These are phyloP conservation scores for Citrus trifoliata DNA, from an alignment of 345 rosid species.

Conservation along the genomic window DNA sequence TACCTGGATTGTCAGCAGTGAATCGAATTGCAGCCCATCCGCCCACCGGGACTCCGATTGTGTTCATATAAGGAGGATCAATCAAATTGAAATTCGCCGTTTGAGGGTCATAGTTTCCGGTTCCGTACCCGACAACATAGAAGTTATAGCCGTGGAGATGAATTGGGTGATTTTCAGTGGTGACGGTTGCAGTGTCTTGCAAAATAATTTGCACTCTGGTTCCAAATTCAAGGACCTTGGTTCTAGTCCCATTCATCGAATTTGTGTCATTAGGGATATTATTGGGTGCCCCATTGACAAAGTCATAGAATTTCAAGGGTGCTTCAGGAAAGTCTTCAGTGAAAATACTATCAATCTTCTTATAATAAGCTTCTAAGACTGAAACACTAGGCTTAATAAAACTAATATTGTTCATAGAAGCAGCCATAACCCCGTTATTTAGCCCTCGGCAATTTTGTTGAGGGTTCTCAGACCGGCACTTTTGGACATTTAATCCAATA, in stretches of 20 bases:
- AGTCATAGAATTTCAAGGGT: slow-evolving; percentile 66
- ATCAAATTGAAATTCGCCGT: slow-evolving; percentile 51
- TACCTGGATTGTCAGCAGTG: slow-evolving; percentile 81
- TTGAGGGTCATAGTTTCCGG: slow-evolving; percentile 57
- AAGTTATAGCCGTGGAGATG: slow-evolving; percentile 91
- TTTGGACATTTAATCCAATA: slow-evolving; percentile 63
- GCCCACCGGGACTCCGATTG: slow-evolving; percentile 84
- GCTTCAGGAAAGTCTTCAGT: slow-evolving; percentile 65
- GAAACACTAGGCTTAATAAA: slow-evolving; percentile 63
- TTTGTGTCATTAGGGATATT: slow-evolving; percentile 62
- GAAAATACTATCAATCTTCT: slow-evolving; percentile 53
- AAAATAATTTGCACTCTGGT: slow-evolving; percentile 66
- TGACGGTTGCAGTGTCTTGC: slow-evolving; percentile 69
- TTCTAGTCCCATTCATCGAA: slow-evolving; percentile 62
- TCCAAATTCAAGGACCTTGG: slow-evolving; percentile 62
- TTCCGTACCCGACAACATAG: slow-evolving; percentile 71
- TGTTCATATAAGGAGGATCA: slow-evolving; percentile 86
- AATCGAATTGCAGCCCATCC: slow-evolving; percentile 94
- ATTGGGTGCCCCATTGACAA: slow-evolving; percentile 81
- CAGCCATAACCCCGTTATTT: slow-evolving; percentile 55
- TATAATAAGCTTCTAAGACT: slow-evolving; percentile 69
- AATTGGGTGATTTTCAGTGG: slow-evolving; percentile 85
- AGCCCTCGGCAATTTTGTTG: slow-evolving; percentile 49
- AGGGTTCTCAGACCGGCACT: slow-evolving; percentile 55
- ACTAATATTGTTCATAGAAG: slow-evolving; percentile 85